A percentile compares a stretch with the other conserved stretches of the same genome.
Evolutionary conservation across 139 green algal genomes (phyloP).

Genomic region (Microglena sp.): DNA sequence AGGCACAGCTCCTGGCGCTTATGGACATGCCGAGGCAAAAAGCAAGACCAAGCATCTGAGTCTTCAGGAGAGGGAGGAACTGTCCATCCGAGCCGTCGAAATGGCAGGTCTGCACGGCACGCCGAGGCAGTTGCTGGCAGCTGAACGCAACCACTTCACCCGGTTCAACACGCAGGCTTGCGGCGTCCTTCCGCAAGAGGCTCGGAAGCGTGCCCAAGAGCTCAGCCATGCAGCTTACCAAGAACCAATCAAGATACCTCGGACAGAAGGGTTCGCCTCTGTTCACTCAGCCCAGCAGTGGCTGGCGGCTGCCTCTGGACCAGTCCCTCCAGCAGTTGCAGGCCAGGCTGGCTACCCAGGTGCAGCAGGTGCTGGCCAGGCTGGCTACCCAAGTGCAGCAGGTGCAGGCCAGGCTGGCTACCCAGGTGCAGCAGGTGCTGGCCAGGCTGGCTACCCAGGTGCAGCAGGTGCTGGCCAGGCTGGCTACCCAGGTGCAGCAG

Average conservation of each 20-base stretch:
- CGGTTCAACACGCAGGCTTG: constrained; percentile 37
- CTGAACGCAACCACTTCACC: constrained; percentile 19
- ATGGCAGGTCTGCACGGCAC: constrained; percentile 49
- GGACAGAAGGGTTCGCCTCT: background rate
- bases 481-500: constrained; percentile 6
- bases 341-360: constrained; percentile 3
- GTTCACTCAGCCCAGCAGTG: background rate
- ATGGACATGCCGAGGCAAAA: background rate
- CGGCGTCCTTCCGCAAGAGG: constrained; percentile 13
- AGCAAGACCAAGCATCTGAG: constrained; percentile 3
- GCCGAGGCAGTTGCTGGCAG: background rate
- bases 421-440: background rate
- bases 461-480: too few species aligned
- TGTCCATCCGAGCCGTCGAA: constrained; percentile 38
- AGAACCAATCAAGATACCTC: constrained; percentile 8
- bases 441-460: background rate
- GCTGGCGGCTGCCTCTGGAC: background rate
- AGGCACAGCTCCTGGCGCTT: background rate
- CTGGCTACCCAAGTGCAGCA: background rate
- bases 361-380: background rate
- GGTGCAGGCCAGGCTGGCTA: too few species aligned
- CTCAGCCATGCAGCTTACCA: background rate
- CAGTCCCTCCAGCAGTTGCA: background rate
- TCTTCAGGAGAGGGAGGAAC: constrained; percentile 43
- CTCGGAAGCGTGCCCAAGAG: constrained; percentile 7